Percentiles rank a stretch among this genome's conserved stretches.
These are phyloP conservation scores for Leccinum pachyderme DNA, from an alignment of 1,284 basidiomycete species.

Conservation along the genomic window DNA sequence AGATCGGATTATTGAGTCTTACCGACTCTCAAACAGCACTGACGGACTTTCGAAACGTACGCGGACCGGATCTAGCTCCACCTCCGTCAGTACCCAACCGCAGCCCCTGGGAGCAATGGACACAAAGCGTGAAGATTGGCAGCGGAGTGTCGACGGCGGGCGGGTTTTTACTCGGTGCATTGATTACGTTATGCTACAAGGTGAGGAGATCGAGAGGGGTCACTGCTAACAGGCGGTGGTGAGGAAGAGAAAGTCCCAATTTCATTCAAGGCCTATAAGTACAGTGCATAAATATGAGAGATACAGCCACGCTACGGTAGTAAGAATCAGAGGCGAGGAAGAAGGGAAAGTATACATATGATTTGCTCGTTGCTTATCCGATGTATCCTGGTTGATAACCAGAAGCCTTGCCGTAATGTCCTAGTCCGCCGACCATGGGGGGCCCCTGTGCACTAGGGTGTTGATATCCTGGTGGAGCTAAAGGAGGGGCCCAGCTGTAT, in stretches of 20 bases:
- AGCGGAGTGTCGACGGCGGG: constrained; percentile 20
- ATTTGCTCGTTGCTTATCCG: constrained; percentile 9
- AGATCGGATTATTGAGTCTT: constrained; percentile 47
- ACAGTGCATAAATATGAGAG: background rate
- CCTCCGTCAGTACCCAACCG: constrained; percentile 22
- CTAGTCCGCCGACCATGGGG: constrained; percentile 4
- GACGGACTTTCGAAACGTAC: constrained; percentile 39
- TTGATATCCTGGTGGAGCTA: constrained; percentile 33
- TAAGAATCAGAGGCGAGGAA: background rate
- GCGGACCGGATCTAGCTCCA: constrained; percentile 44
- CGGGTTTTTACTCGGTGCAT: constrained; percentile 35
- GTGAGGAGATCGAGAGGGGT: constrained; percentile 5
- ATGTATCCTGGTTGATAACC: constrained; percentile 33
- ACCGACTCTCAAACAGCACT: constrained; percentile 43
- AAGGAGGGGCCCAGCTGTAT: constrained; percentile 45
- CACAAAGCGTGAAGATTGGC: constrained; percentile 14
- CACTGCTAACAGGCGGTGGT: constrained; percentile 3
- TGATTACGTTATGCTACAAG: constrained; percentile 24
- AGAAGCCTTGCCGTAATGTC: constrained; percentile 6
- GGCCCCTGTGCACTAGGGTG: constrained; percentile 24
- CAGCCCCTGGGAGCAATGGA: constrained; percentile 16
- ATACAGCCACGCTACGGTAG: background rate
- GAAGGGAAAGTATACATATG: background rate
- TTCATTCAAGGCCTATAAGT: constrained; percentile 1
- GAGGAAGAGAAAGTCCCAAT: background rate